These are phyloP conservation scores for Exophiala sideris DNA, from an alignment of 2,329 filamentous ascomycete species.

Conservation along the genomic window DNA sequence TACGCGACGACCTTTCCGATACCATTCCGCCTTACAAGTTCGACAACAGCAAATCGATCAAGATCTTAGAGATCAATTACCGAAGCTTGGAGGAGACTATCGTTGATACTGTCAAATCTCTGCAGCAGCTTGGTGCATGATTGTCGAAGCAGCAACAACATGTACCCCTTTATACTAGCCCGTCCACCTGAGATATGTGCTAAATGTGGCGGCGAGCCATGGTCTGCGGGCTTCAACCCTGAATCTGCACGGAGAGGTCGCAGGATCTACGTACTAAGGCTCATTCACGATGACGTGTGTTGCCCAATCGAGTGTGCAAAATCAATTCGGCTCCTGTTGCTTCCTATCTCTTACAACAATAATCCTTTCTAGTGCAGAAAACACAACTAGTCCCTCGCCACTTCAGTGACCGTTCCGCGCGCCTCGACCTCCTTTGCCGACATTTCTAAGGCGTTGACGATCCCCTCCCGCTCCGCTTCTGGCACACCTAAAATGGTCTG, in stretches of 20 bases:
- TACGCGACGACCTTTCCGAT: conserved; percentile 8
- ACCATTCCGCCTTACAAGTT: conserved; percentile 32
- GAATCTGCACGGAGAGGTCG: too few species aligned
- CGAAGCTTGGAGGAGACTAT: conserved; percentile 36
- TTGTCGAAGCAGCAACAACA: background rate
- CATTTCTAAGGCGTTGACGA: conserved; percentile 13
- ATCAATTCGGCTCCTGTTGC: too few species aligned
- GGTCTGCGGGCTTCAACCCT: too few species aligned
- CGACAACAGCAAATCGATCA: conserved; percentile 39
- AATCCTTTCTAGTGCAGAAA: background rate
- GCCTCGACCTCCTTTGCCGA: conserved; percentile 6
- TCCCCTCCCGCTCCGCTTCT: conserved; percentile 25
- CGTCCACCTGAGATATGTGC: too few species aligned
- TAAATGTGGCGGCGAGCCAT: too few species aligned
- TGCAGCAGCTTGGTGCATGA: conserved; percentile 52
- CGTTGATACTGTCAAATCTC: conserved; percentile 48
- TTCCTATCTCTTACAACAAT: too few species aligned
- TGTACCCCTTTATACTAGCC: too few species aligned
- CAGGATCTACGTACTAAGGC: too few species aligned
- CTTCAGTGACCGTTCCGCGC: conserved; percentile 3
- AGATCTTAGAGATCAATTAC: conserved; percentile 42
- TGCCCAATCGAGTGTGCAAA: too few species aligned
- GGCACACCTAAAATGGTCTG: conserved; percentile 10
- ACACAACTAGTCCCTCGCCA: conserved; percentile 2
- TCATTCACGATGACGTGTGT: too few species aligned